Percentiles rank a stretch among this genome's conserved stretches.
Conservation (phyloP, 2,329 filamentous ascomycete species). For the Chrysosphaeria jannelii region DNA sequence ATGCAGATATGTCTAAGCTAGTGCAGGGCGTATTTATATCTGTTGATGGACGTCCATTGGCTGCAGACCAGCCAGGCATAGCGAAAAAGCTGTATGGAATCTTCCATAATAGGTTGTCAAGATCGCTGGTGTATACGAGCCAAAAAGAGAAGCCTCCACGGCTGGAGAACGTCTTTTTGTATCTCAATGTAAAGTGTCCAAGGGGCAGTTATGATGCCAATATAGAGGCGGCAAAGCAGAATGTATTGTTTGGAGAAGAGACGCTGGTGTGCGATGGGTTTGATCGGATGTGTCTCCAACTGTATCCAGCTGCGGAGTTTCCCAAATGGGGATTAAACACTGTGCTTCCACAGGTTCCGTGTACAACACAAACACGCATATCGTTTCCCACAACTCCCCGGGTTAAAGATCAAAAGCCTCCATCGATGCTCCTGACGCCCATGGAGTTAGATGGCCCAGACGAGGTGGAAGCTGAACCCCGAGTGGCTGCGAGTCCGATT, state of each 20-base stretch:
- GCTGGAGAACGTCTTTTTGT: constrained; percentile 24
- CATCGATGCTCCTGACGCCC: too few species aligned
- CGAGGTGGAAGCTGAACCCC: too few species aligned
- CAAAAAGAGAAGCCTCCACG: constrained; percentile 6
- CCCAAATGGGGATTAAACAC: too few species aligned
- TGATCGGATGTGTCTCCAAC: constrained; percentile 13
- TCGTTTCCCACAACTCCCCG: too few species aligned
- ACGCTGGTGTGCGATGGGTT: constrained; percentile 14
- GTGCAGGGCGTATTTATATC: constrained; percentile 29
- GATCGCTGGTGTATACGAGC: constrained; percentile 4
- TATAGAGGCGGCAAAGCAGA: constrained; percentile 39
- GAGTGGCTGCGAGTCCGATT: too few species aligned
- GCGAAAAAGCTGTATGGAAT: constrained; percentile 25
- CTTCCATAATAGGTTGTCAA: constrained; percentile 19
- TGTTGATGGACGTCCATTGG: constrained; percentile 35
- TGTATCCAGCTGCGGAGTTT: too few species aligned
- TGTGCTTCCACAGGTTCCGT: too few species aligned
- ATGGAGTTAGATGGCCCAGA: too few species aligned
- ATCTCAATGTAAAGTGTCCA: constrained; percentile 30
- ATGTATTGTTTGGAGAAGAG: constrained; percentile 35
- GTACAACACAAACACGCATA: too few species aligned
- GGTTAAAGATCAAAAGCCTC: too few species aligned
- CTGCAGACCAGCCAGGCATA: constrained; percentile 18
- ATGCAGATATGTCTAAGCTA: constrained; percentile 14
- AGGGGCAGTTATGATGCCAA: constrained; percentile 38